Evolutionary conservation across 2,329 filamentous ascomycete species (phyloP), one percentile per base, ranked within the genome.

Genomic region (Penicillium digitatum): DNA sequence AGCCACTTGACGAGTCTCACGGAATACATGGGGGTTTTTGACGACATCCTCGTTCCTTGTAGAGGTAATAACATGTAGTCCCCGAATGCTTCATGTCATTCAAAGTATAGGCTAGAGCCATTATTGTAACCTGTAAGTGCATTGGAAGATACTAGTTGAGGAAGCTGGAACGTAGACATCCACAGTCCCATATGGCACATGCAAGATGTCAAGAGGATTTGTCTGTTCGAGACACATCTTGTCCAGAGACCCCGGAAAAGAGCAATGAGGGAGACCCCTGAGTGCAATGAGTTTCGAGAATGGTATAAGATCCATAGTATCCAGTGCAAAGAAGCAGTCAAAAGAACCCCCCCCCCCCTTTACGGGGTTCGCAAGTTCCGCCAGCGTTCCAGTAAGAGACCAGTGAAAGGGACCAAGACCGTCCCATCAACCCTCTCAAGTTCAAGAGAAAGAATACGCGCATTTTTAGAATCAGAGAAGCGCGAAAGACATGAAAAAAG

Each of bases 401-500:
- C 26, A 42, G 18, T 48, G 9, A 39, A 38, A 22, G 20, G 18
- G 12, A 26, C n/a, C 14, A 20, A 20, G 11, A 2, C 26, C 26
- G 18, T 44, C n/a, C 22, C 14, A n/a, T 12, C 26, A 18, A 22
- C 34, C 22, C n/a, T 14, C 29, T 16, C 29, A 14, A 42, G 39
- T 20, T 18, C 26, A 29, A 22, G 48, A 27, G 38, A 44, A 32
- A 51, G 20, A 18, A 42, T 42, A 32, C 24, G 12, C 29, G 27
- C 38, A 44, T 26, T 32, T 32, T 31, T 34, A 26, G 29, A 40
- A 26, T 12, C 22, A 32, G 31, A 43, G 16, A 39, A 32, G n/a
- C n/a, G 37, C 24, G 26, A 31, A 12, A 45, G 14, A 35, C 31
- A 50, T 37, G 46, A n/a, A 58, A 59, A 54, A 54, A 48, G 52